These are phyloP conservation scores for Hypocreales sp. DNA, from an alignment of 2,329 filamentous ascomycete species.

Conservation along the genomic window DNA sequence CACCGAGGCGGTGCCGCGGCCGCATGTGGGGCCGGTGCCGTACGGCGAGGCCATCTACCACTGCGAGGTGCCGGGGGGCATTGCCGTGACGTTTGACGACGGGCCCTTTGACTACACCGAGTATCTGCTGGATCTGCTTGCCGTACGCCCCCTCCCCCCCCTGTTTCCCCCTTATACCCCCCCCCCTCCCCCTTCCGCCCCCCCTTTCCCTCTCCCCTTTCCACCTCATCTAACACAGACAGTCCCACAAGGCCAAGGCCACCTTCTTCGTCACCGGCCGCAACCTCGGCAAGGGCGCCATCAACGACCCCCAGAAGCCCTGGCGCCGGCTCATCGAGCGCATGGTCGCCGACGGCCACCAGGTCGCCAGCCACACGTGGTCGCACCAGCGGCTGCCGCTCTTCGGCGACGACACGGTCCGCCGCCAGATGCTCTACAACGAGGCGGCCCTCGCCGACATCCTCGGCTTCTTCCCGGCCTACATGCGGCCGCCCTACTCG, in stretches of 20 bases:
- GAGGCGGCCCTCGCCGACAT: conserved; percentile 26
- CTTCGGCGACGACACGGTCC: conserved; percentile 16
- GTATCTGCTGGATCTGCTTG: conserved; percentile 22
- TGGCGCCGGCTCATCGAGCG: conserved; percentile 23
- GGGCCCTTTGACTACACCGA: conserved; percentile 26
- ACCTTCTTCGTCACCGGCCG: conserved; percentile 21
- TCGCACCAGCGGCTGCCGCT: conserved; percentile 26
- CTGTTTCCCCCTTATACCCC: too few relatives aligned
- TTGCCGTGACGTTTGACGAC: conserved; percentile 31
- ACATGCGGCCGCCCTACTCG: conserved; percentile 31
- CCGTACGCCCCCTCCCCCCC: too few relatives aligned
- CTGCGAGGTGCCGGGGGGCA: conserved; percentile 17
- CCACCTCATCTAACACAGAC: too few relatives aligned
- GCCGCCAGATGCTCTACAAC: conserved; percentile 24
- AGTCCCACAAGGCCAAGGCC: conserved; percentile 19
- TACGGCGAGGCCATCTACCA: conserved; percentile 39
- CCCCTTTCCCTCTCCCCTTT: too few relatives aligned
- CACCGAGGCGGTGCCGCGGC: conserved; percentile 34
- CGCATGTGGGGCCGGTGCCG: conserved; percentile 33
- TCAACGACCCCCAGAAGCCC: conserved; percentile 20
- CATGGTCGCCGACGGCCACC: conserved; percentile 39
- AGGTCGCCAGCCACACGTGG: conserved; percentile 40
- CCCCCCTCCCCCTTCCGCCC: too few relatives aligned
- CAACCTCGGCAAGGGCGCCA: conserved; percentile 23
- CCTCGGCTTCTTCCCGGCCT: conserved; percentile 23